A percentile compares a stretch with the other conserved stretches of the same genome.
Evolutionary conservation across 495 filamentous ascomycete genomes (phyloP).

Genomic region (Aspergillus wentii): DNA sequence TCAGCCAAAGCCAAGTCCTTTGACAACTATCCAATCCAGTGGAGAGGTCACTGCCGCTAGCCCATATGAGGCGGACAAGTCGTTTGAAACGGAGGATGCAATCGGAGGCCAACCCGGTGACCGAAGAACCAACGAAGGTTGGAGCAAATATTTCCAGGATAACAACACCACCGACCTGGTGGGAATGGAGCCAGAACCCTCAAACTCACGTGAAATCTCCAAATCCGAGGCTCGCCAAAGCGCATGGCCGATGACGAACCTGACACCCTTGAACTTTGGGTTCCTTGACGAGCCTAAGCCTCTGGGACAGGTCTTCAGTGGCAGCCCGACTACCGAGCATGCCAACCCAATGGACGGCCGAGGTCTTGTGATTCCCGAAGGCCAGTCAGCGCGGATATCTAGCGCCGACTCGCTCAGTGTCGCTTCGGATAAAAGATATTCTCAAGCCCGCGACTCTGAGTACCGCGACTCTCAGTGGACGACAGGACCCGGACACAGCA

Average conservation of each 20-base stretch:
- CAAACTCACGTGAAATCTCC: constrained; percentile 11
- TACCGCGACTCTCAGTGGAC: constrained; percentile 36
- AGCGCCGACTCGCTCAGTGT: constrained; percentile 53
- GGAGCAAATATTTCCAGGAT: constrained; percentile 57
- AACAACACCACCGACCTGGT: constrained; percentile 41
- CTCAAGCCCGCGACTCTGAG: constrained; percentile 34
- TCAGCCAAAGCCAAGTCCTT: constrained; percentile 20
- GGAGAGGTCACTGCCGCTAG: constrained; percentile 17
- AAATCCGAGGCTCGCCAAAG: constrained; percentile 34
- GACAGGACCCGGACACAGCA: constrained; percentile 34
- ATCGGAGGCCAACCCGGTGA: constrained; percentile 30
- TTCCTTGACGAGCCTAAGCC: constrained; percentile 38
- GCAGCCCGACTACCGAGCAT: constrained; percentile 63
- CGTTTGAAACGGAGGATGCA: constrained; percentile 12
- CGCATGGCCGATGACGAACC: constrained; percentile 33
- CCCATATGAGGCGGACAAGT: constrained; percentile 20
- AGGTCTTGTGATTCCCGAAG: constrained; percentile 44
- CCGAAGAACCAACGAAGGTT: constrained; percentile 51
- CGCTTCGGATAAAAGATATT: constrained; percentile 45
- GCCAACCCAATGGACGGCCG: constrained; percentile 27
- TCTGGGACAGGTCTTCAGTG: constrained; percentile 53
- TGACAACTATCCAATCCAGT: constrained; percentile 33
- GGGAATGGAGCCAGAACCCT: constrained; percentile 10
- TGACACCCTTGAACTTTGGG: constrained; percentile 29
- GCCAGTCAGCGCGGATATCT: constrained; percentile 60